A percentile compares a stretch with the other conserved stretches of the same genome.
phyloP scores from a whole-genome alignment of 495 filamentous ascomycete genomes.

The Penicillium dipodomyicola region DNA sequence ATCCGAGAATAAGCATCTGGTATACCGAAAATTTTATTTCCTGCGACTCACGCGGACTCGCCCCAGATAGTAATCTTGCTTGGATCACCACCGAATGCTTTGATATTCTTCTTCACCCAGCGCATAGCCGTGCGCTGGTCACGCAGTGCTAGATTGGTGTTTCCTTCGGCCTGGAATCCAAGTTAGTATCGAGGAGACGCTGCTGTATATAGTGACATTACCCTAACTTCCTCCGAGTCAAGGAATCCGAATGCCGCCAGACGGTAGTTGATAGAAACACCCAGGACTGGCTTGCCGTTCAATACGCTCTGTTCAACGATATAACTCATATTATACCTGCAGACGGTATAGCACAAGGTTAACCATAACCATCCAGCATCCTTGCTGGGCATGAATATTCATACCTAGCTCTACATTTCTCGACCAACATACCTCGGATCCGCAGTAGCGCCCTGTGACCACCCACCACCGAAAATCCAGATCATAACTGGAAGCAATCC shows the following conservation, averaged over 20 bases:
- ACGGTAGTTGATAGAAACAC: constrained; percentile 75
- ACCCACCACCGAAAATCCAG: constrained; percentile 68
- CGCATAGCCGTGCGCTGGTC: constrained; percentile 51
- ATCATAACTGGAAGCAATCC: constrained; percentile 58
- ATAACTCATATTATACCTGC: constrained; percentile 41
- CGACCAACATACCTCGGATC: constrained; percentile 34
- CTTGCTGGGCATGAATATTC: background rate
- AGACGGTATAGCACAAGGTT: background rate
- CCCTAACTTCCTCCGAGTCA: constrained; percentile 47
- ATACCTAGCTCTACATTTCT: constrained; percentile 3
- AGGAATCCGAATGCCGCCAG: constrained; percentile 71
- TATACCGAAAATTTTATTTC: background rate
- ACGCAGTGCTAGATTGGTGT: constrained; percentile 50
- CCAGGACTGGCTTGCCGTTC: constrained; percentile 58
- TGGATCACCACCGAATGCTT: constrained; percentile 52
- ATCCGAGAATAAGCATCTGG: background rate
- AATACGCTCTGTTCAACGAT: constrained; percentile 33
- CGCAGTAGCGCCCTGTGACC: constrained; percentile 36
- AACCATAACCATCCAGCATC: background rate
- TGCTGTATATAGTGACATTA: constrained; percentile 10
- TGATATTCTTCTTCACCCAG: constrained; percentile 53
- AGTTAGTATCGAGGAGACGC: background rate
- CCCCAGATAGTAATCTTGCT: constrained; percentile 69
- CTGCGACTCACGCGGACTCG: constrained; percentile 55
- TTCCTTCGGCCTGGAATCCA: constrained; percentile 35